phyloP scores from a whole-genome alignment of 202 grass and related monocot genomes.

The Musa balbisiana region DNA sequence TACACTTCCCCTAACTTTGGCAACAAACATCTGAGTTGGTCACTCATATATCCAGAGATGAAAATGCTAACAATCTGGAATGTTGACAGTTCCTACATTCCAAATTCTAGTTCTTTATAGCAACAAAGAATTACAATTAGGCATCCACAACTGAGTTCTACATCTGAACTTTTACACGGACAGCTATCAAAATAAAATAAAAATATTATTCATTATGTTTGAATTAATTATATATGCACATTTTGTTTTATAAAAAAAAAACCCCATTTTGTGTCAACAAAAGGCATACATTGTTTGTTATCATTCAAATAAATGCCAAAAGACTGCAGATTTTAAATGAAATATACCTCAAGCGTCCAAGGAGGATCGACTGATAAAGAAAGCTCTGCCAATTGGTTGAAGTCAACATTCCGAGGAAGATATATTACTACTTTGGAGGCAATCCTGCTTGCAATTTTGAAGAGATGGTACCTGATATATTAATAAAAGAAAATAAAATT shows the following conservation, averaged over 20 bases:
- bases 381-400: conserved; percentile 78
- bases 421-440: conserved; percentile 91
- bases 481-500: conserved; percentile 10
- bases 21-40: no score
- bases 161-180: no score
- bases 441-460: conserved; percentile 54
- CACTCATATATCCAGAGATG: no score
- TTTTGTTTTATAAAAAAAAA: background rate
- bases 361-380: conserved; percentile 69
- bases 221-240: background rate
- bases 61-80: background rate
- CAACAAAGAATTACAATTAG: background rate
- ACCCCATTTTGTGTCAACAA: background rate
- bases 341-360: conserved; percentile 69
- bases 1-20: no score
- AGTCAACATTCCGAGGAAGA: conserved; percentile 81
- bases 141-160: background rate
- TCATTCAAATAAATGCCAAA: background rate
- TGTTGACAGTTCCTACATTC: background rate
- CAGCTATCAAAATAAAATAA: background rate
- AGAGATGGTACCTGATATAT: conserved; percentile 55
- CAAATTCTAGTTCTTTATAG: background rate
- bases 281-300: background rate
- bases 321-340: background rate
- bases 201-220: background rate